Evolutionary conservation across 306 rosid species (phyloP).

Genomic region (Pyrus communis): DNA sequence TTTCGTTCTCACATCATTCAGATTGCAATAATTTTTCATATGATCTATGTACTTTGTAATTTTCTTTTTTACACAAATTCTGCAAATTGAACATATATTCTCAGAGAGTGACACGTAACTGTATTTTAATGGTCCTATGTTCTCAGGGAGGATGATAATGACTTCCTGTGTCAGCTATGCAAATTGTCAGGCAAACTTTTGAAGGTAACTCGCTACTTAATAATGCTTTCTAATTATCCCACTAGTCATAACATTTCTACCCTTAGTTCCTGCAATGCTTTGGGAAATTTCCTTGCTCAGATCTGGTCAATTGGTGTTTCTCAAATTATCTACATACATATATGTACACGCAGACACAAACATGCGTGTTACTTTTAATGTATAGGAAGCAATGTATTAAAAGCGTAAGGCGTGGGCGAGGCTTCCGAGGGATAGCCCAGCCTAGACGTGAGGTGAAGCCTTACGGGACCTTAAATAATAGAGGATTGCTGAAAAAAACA

Average conservation of each 20-base stretch:
- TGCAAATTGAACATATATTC: neutral
- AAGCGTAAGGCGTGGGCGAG: too few species aligned
- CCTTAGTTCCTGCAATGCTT: neutral
- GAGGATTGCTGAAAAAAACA: too few species aligned
- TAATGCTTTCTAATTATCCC: neutral
- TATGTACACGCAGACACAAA: neutral
- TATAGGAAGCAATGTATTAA: neutral
- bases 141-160: constrained; percentile 73
- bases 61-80: neutral
- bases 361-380: neutral
- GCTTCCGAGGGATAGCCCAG: too few species aligned
- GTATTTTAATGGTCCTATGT: neutral
- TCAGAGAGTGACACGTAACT: neutral
- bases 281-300: neutral
- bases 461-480: too few species aligned
- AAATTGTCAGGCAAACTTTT: constrained; percentile 66
- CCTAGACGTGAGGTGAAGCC: too few species aligned
- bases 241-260: too few species aligned
- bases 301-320: neutral
- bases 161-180: constrained; percentile 82
- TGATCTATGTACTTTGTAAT: neutral
- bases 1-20: neutral
- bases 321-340: neutral
- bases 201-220: constrained; percentile 40
- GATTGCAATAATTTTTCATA: neutral